These are phyloP conservation scores for Chrysanthemum seticuspe DNA, from an alignment of 129 eudicot species.

Conservation along the genomic window DNA sequence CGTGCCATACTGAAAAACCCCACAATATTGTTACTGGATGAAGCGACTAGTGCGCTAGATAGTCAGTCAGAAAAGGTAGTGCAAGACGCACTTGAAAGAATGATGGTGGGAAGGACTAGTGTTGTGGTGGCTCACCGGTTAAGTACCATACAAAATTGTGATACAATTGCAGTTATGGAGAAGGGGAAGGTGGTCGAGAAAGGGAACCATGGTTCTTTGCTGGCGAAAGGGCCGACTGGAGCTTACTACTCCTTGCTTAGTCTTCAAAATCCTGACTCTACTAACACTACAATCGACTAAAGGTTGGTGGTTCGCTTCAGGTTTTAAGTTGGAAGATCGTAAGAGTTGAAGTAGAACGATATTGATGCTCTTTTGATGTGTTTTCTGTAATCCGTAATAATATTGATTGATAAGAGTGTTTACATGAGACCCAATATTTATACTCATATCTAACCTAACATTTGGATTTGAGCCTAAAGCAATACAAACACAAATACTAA, in stretches of 20 bases:
- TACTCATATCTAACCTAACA: no score
- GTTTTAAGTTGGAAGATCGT: not conserved
- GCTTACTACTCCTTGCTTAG: constrained; percentile 64
- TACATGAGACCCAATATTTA: no score
- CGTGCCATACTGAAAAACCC: constrained; percentile 77
- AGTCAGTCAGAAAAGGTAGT: constrained; percentile 85
- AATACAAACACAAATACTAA: no score
- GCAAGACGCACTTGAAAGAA: constrained; percentile 70
- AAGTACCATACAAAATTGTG: constrained; percentile 78
- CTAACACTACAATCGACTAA: constrained; percentile 14
- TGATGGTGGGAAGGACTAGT: constrained; percentile 82
- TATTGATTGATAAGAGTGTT: no score
- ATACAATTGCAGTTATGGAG: constrained; percentile 62
- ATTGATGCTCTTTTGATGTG: no score
- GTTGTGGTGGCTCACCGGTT: constrained; percentile 85
- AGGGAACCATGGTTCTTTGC: constrained; percentile 71
- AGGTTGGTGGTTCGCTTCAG: not conserved
- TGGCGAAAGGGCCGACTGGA: constrained; percentile 69
- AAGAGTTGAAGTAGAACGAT: no score
- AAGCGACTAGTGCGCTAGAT: constrained; percentile 92
- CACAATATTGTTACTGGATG: constrained; percentile 55
- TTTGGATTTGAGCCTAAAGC: no score
- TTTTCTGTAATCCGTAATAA: no score
- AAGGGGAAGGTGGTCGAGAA: constrained; percentile 75
- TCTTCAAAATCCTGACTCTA: constrained; percentile 53